A percentile compares a stretch with the other conserved stretches of the same genome.
These are phyloP conservation scores for Ajuga chamaepitys DNA, from an alignment of 257 asterid species.

Conservation along the genomic window DNA sequence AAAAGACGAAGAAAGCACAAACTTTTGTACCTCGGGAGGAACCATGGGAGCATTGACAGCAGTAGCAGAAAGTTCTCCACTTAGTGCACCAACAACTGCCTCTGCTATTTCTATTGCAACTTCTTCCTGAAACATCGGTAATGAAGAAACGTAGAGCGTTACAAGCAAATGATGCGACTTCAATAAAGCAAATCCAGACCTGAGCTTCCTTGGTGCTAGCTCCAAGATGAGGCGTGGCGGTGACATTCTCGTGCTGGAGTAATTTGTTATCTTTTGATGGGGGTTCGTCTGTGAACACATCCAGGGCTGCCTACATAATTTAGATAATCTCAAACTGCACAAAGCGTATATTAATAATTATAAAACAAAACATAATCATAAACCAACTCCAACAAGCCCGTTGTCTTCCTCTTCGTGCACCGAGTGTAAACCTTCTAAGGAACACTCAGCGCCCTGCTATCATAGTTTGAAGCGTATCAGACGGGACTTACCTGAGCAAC, in stretches of 20 bases:
- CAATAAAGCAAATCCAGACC: slow-evolving; percentile 27
- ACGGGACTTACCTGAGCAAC: slow-evolving; percentile 70
- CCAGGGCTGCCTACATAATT: slow-evolving; percentile 79
- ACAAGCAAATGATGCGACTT: background rate
- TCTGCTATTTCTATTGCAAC: slow-evolving; percentile 94
- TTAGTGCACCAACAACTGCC: slow-evolving; percentile 88
- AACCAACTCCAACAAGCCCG: too few species aligned
- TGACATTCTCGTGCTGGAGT: slow-evolving; percentile 68
- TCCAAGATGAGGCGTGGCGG: slow-evolving; percentile 90
- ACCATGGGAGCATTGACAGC: slow-evolving; percentile 98
- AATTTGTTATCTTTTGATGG: slow-evolving; percentile 61
- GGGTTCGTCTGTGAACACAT: slow-evolving; percentile 79
- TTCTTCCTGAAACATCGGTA: slow-evolving; percentile 52
- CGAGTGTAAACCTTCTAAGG: too few species aligned
- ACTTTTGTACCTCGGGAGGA: slow-evolving; percentile 59
- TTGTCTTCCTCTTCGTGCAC: too few species aligned
- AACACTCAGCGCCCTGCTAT: too few species aligned
- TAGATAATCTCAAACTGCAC: too few species aligned
- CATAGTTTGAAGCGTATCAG: too few species aligned
- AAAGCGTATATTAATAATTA: too few species aligned
- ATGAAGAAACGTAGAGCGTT: background rate
- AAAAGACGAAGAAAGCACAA: background rate
- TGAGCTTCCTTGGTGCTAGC: slow-evolving; percentile 99
- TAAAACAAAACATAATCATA: too few species aligned
- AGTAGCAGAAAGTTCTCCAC: slow-evolving; percentile 91